Conservation (phyloP, 2,329 filamentous ascomycete species). For the Aspergillus aculeatinus region DNA sequence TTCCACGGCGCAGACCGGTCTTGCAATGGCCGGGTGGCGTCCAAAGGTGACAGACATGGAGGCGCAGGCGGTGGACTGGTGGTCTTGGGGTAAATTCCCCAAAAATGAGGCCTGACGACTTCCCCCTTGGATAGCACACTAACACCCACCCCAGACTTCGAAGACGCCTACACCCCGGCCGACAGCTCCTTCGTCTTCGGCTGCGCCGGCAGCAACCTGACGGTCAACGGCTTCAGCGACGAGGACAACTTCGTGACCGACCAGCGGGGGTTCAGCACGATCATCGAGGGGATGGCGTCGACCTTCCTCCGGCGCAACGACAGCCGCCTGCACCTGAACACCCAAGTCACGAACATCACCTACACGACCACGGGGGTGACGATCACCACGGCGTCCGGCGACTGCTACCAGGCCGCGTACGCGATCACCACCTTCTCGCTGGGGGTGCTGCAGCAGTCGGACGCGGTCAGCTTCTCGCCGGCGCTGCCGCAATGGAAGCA, state of each 20-base stretch:
- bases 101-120: no score
- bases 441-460: constrained; percentile 63
- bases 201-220: constrained; percentile 56
- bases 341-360: constrained; percentile 54
- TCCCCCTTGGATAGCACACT: background rate
- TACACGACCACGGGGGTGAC: constrained; percentile 56
- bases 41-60: constrained; percentile 54
- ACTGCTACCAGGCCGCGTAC: constrained; percentile 59
- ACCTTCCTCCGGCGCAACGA: constrained; percentile 60
- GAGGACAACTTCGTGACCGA: constrained; percentile 64
- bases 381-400: constrained; percentile 54
- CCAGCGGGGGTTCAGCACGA: constrained; percentile 59
- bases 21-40: constrained; percentile 61
- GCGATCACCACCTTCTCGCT: constrained; percentile 67
- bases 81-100: constrained; percentile 13
- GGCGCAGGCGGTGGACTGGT: constrained; percentile 63
- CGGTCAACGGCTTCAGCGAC: constrained; percentile 60
- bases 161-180: constrained; percentile 57
- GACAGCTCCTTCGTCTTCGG: constrained; percentile 57
- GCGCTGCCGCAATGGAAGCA: constrained; percentile 64
- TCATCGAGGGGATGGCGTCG: constrained; percentile 57
- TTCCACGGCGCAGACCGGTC: constrained; percentile 55
- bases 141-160: constrained; percentile 49
- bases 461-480: constrained; percentile 59
- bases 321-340: constrained; percentile 58